Conservation (phyloP, 192 early-diverging fungal genomes). For the Backusella liffmaniae region DNA sequence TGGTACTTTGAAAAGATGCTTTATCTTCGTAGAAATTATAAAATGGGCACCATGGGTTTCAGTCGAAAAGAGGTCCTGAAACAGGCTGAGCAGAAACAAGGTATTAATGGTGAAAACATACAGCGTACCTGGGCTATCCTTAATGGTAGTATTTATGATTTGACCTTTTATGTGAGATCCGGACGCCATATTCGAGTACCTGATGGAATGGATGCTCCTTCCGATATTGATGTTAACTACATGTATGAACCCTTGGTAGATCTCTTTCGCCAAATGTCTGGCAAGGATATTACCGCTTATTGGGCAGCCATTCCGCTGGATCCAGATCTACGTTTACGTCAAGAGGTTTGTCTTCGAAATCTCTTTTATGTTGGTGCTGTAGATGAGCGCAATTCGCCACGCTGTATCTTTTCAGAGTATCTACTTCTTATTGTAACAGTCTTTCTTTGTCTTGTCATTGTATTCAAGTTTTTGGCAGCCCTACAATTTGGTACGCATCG, state of each 20-base stretch:
- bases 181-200: constrained; percentile 43
- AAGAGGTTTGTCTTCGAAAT: constrained; percentile 76
- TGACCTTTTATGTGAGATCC: constrained; percentile 65
- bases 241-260: constrained; percentile 57
- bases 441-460: constrained; percentile 81
- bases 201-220: constrained; percentile 38
- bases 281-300: constrained; percentile 59
- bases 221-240: constrained; percentile 50
- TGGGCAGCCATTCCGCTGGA: constrained; percentile 58
- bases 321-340: constrained; percentile 38
- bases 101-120: constrained; percentile 31
- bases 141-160: constrained; percentile 69
- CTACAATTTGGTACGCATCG: constrained; percentile 62
- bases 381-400: constrained; percentile 76
- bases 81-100: constrained; percentile 38
- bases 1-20: constrained; percentile 68
- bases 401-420: constrained; percentile 81
- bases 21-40: constrained; percentile 55
- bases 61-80: constrained; percentile 55
- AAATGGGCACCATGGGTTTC: constrained; percentile 66
- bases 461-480: constrained; percentile 73
- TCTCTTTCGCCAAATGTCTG: constrained; percentile 64
- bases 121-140: constrained; percentile 59
- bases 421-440: constrained; percentile 80
- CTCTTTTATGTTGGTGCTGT: constrained; percentile 85